A percentile compares a stretch with the other conserved stretches of the same genome.
Conservation (phyloP, 179 eudicot genomes). For the Pouteria campechiana region DNA sequence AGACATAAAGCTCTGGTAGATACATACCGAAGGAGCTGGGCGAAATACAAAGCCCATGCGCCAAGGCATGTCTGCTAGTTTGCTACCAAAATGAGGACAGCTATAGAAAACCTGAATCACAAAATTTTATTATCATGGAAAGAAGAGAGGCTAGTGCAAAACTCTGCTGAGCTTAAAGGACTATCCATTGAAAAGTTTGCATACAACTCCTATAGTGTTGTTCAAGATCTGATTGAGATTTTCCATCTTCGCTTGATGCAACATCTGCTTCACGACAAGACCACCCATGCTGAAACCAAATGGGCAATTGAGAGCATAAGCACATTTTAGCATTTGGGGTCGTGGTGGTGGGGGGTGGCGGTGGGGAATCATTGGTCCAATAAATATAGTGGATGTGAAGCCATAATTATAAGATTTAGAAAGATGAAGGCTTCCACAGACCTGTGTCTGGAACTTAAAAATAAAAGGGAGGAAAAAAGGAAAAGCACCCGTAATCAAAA, state of each 20-base stretch:
- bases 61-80: constrained; percentile 99
- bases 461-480: background rate
- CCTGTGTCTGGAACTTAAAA: too few species aligned
- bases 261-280: constrained; percentile 95
- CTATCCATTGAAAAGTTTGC: constrained; percentile 9
- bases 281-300: constrained; percentile 95
- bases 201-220: constrained; percentile 83
- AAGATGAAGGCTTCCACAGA: too few species aligned
- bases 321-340: too few species aligned
- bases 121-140: background rate
- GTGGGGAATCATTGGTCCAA: too few species aligned
- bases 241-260: constrained; percentile 73
- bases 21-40: constrained; percentile 91
- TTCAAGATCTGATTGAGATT: constrained; percentile 55
- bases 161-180: background rate
- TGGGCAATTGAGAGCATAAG: too few species aligned
- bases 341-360: too few species aligned
- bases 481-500: constrained; percentile 1
- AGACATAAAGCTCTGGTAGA: background rate
- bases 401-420: too few species aligned
- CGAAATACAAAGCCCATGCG: constrained; percentile 99
- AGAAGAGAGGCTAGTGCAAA: background rate
- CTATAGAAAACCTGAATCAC: constrained; percentile 81
- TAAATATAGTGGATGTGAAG: too few species aligned
- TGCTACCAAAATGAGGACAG: constrained; percentile 99